Base-by-base conservation (phyloP, 1,284 basidiomycete genomes). In the Inonotus obliquus region DNA sequence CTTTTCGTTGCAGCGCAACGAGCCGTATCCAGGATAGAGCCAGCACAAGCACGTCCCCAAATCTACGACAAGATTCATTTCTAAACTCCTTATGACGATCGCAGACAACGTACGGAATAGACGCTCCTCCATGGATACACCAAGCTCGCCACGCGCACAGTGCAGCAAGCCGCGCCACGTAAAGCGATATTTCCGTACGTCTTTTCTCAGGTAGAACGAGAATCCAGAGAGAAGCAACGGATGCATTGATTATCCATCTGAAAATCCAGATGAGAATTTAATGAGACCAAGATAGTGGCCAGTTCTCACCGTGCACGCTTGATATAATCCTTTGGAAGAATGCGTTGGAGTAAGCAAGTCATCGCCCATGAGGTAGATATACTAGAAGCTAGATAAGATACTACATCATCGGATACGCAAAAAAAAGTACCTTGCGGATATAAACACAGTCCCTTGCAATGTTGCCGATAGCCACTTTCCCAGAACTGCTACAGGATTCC, bases 321-420 rank as follows among this genome's bases (percentile, higher is more conserved):
- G 11, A 65, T 23, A 7, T 19, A 44, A n/a, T 57, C 56, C 23
- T 49, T 44, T 5, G 51, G 52, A 5, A 64, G 44, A 14, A 65
- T 59, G 4, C 60, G 59, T 38, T 65, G 65, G 19, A 64, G 47
- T 9, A 64, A 44, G 44, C 65, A 65, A 7, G 62, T 65, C 37
- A 64, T 48, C 14, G 57, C 62, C 65, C 65, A 65, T 9, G 61
- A 56, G 21, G 65, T 63, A 19, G 57, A 64, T 48, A 65, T 62
- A 23, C 61, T 59, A 35, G 10, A n/a, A 52, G 10, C 25, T 21
- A n/a, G 39, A 51, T 57, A 19, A 23, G 37, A 37, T 29, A 23
- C 32, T 52, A 17, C 29, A 51, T 14, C 7, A 10, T 32, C 21
- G 35, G 48, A 25, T 23, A 37, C n/a, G 14, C 14, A 3, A 44